Base-by-base conservation (phyloP, 441 rosid genomes). In the Erodium moschatum region DNA sequence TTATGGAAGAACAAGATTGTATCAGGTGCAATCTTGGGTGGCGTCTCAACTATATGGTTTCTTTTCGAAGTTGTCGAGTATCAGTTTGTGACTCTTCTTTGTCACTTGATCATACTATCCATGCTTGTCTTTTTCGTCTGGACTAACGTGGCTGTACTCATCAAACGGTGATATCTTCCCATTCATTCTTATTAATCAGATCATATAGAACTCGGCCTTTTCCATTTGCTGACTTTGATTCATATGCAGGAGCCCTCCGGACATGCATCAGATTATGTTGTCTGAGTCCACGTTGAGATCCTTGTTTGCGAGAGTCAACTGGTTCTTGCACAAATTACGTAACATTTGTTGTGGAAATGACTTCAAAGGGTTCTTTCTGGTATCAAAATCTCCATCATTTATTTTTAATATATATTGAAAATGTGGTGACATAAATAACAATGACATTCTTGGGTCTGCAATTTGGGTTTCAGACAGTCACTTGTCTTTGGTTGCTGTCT, bases 41-140 rank as follows among this genome's bases (percentile, higher is more conserved):
- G 76, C 29, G 78, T 74, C 19, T 75, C 87, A 12, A 44, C 78
- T 7, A 54, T 82, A 48, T 86, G 91, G 91, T 70, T 79, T 66
- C 82, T 85, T 52, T 77, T 86, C 58, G 88, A 85, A 76, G 85
- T 87, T 18, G 77, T 61, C 61, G 91, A 85, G 71, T 83, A 78
- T 73, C 81, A 84, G 67, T 72, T 85, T 61, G 65, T 85, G n/a
- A 70, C 87, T 54, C 78, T 87, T 69, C 65, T 87, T 21, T 87
- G 84, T 13, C 80, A 84, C 66, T 11, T 77, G 15, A 76, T 83
- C 33, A 68, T 83, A 68, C 20, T 77, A 15, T 65, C 40, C 24
- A 80, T 83, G 73, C 20, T 73, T 48, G 54, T 74, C 66, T 75
- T 85, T 71, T 68, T 81, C 68, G 67, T 80, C 1, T 85, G 89